Evolutionary conservation across 345 rosid species (phyloP), one percentile per base, ranked within the genome.

Genomic region (Rhodomyrtus tomentosa): DNA sequence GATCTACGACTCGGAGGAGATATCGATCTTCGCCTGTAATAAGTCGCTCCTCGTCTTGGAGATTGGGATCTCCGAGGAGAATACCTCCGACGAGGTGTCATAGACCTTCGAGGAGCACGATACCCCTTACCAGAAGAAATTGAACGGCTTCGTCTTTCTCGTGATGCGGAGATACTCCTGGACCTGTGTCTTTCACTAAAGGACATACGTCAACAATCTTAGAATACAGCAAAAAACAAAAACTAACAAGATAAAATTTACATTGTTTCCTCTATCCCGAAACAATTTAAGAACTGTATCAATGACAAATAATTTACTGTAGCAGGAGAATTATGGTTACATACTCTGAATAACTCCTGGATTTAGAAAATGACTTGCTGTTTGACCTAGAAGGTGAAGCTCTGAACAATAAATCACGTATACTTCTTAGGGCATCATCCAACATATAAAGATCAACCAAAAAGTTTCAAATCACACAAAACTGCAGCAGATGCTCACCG

Each of bases 101-200:
- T 7, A 80, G 96, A 91, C 21, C 86, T 86, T 84, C 91, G 89
- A 10, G 90, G 91, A 25, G 96, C 90, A 79, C n/a, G 83, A 42
- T 45, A 50, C 25, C 40, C 59, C 54, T 87, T 87, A 42, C 88
- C 89, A 83, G 89, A 85, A 80, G 93, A 90, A 85, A 87, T 24
- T 15, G 94, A 88, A 38, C 84, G 88, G 40, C 83, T 82, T n/a
- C 86, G 87, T 20, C 53, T 85, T 56, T 81, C 81, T 62, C 92
- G 92, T 89, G 99, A 96, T 88, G 89, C 89, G 5, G 99, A 95
- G 40, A 93, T 50, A 86, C 98, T 95, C 92, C 96, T 94, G 45
- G 94, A 91, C 83, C 89, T 94, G 74, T 55, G 89, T 72, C 87
- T 86, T 53, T 84, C 92, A 91, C 87, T 91, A 72, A 83, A 79